A percentile compares a stretch with the other conserved stretches of the same genome.
Evolutionary conservation across 2,329 filamentous ascomycete species (phyloP).

Genomic region (Aspergillus piperis): DNA sequence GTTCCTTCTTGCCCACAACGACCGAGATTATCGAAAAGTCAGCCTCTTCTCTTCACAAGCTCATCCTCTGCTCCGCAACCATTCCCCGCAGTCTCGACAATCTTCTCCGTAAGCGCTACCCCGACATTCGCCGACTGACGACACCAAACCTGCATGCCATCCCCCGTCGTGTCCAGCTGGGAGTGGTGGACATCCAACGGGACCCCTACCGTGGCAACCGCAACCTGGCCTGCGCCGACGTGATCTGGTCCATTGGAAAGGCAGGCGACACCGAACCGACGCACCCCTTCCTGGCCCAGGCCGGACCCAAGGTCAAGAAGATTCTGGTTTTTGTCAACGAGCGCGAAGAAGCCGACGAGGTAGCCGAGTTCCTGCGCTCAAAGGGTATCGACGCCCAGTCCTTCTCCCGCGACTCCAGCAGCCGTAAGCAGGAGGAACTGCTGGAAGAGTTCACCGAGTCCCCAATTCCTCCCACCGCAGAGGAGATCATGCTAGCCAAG

Average conservation of each 20-base stretch:
- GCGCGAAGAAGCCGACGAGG: constrained; percentile 79
- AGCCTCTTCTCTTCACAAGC: constrained; percentile 76
- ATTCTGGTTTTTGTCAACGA: constrained; percentile 97
- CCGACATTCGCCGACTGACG: constrained; percentile 79
- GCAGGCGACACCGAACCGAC: constrained; percentile 56
- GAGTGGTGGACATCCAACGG: constrained; percentile 86
- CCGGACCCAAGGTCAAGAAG: constrained; percentile 68
- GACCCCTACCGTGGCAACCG: constrained; percentile 95
- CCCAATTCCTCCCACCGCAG: constrained; percentile 37
- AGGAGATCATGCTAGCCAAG: constrained; percentile 36
- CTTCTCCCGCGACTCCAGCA: constrained; percentile 79
- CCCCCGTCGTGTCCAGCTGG: constrained; percentile 88
- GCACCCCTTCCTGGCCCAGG: constrained; percentile 36
- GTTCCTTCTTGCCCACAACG: constrained; percentile 84
- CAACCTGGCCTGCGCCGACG: constrained; percentile 87
- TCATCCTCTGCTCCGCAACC: constrained; percentile 93
- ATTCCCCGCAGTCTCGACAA: constrained; percentile 88
- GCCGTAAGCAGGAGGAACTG: constrained; percentile 74
- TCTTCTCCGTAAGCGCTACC: constrained; percentile 78
- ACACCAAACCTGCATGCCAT: constrained; percentile 97
- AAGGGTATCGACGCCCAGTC: constrained; percentile 90
- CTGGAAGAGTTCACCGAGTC: constrained; percentile 69
- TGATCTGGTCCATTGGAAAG: constrained; percentile 89
- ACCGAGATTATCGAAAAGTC: constrained; percentile 79
- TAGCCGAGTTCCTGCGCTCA: constrained; percentile 73